Evolutionary conservation across 1,284 basidiomycete species (phyloP).

Genomic region (Trametes pubescens): DNA sequence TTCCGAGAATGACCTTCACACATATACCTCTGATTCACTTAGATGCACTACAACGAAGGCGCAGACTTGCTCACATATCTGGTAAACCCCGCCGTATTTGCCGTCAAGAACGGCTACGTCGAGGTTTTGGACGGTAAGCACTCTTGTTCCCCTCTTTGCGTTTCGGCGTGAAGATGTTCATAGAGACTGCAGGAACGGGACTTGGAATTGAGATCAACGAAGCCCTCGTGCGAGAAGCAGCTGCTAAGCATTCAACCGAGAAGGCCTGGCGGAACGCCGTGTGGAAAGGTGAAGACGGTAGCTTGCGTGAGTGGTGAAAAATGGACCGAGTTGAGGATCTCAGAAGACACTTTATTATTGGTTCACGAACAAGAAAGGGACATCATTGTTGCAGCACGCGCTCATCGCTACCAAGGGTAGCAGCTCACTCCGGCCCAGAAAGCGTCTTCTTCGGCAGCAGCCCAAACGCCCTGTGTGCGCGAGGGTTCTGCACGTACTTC

Average conservation of each 20-base stretch:
- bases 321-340: neutral
- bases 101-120: constrained; percentile 68
- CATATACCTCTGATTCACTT: neutral
- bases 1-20: neutral
- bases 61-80: constrained; percentile 78
- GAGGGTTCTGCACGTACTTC: constrained; percentile 34
- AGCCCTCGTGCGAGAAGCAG: constrained; percentile 61
- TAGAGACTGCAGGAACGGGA: constrained; percentile 56
- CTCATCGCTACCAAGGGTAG: neutral
- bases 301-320: constrained; percentile 59
- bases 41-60: constrained; percentile 81
- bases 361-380: neutral
- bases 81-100: constrained; percentile 63
- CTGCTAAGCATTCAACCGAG: constrained; percentile 45
- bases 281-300: constrained; percentile 64
- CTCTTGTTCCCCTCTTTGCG: constrained; percentile 2
- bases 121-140: constrained; percentile 56
- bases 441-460: constrained; percentile 29
- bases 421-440: constrained; percentile 25
- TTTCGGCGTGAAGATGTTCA: neutral
- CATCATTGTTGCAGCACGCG: neutral
- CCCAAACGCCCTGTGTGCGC: constrained; percentile 33
- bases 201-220: constrained; percentile 79
- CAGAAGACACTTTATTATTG: neutral
- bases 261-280: constrained; percentile 68